Percentiles rank a stretch among this genome's conserved stretches.
These are phyloP conservation scores for Schizonepeta tenuifolia DNA, from an alignment of 257 asterid species.

Conservation along the genomic window DNA sequence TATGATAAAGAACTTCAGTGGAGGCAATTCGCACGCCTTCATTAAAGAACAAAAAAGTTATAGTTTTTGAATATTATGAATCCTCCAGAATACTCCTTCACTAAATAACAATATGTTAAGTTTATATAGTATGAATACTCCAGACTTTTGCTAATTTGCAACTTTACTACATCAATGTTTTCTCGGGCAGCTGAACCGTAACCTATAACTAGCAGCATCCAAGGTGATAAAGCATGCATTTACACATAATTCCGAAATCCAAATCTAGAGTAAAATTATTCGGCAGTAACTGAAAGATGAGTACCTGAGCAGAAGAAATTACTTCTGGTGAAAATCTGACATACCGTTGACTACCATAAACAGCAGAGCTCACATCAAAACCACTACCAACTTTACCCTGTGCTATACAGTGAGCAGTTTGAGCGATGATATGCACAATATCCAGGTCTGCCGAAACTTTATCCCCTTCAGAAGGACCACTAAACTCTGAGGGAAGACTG, in stretches of 20 bases:
- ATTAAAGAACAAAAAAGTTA: too few relatives aligned
- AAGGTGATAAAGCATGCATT: constrained; percentile 15
- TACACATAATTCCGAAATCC: constrained; percentile 3
- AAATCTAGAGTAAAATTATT: constrained; percentile 10
- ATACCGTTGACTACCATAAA: constrained; percentile 94
- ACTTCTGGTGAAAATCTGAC: constrained; percentile 92
- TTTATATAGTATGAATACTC: neutral
- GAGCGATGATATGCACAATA: constrained; percentile 86
- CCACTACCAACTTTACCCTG: constrained; percentile 99
- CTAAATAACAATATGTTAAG: neutral
- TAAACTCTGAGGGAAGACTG: constrained; percentile 58
- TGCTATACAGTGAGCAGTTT: constrained; percentile 97
- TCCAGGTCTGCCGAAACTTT: constrained; percentile 53
- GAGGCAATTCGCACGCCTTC: neutral
- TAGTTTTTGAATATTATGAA: too few relatives aligned
- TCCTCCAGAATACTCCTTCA: neutral
- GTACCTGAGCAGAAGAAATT: constrained; percentile 92
- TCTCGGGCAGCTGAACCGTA: neutral
- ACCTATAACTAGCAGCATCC: constrained; percentile 9
- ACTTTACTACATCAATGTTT: neutral
- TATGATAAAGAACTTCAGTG: neutral
- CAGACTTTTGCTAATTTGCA: neutral
- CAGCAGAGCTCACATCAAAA: constrained; percentile 99
- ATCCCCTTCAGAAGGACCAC: constrained; percentile 40
- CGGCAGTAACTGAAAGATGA: constrained; percentile 16